Conservation (phyloP, 2,329 filamentous ascomycete species). For the Beauveria sp. region DNA sequence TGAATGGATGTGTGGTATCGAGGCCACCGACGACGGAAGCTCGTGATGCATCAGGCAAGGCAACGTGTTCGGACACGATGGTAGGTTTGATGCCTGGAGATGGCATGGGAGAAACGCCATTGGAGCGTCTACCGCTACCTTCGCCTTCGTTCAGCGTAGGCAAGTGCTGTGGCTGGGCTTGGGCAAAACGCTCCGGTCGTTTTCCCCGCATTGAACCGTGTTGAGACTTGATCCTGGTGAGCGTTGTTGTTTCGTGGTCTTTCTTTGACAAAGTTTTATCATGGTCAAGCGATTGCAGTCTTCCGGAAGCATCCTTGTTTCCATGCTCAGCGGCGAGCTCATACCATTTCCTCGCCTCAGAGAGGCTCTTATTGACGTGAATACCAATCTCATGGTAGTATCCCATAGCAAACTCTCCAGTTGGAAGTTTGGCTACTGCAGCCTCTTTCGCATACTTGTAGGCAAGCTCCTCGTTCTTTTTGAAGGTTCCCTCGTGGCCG, state of each 20-base stretch:
- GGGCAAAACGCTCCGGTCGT: conserved; percentile 53
- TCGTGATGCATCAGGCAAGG: conserved; percentile 41
- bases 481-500: conserved; percentile 83
- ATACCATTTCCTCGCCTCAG: conserved; percentile 84
- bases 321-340: conserved; percentile 80
- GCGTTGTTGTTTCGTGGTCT: conserved; percentile 87
- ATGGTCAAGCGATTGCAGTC: conserved; percentile 77
- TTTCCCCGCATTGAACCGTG: conserved; percentile 61
- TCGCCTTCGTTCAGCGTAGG: conserved; percentile 42
- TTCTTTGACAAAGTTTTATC: conserved; percentile 79
- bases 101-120: conserved; percentile 31
- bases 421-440: conserved; percentile 71
- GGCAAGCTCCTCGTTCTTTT: conserved; percentile 91
- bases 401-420: conserved; percentile 91
- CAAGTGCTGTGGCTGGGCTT: conserved; percentile 34
- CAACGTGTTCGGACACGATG: conserved; percentile 30
- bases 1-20: conserved; percentile 43
- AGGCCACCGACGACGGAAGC: conserved; percentile 26
- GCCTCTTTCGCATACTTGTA: conserved; percentile 87
- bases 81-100: conserved; percentile 34
- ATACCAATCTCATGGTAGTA: conserved; percentile 98
- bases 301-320: conserved; percentile 77
- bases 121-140: conserved; percentile 16
- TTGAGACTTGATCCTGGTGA: conserved; percentile 78
- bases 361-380: conserved; percentile 73